Evolutionary conservation across 495 filamentous ascomycete species (phyloP), one percentile per base, ranked within the genome.

Genomic region (Glarea lozoyensis): DNA sequence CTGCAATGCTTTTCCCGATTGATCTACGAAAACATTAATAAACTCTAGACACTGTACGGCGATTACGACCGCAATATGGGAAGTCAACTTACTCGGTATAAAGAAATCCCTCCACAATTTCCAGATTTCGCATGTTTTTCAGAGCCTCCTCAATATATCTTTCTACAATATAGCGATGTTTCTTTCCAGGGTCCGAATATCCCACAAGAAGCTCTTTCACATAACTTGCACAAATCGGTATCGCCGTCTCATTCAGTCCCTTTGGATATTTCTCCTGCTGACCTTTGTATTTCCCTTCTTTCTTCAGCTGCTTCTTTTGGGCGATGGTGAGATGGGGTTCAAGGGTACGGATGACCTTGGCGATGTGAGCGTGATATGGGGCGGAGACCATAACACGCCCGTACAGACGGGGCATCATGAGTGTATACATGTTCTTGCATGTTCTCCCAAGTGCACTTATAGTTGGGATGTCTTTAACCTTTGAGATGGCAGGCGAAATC

Each of bases 271-370:
- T 9, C 16, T 35, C 32, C 13, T 35, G 32, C 16, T 35, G 32
- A 7, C 32, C 32, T 35, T 35, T 35, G 32, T 35, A 35, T 35
- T 35, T 35, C 7, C 32, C 32, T 35, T 35, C 32, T 15, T 35
- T 35, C 16, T 35, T 35, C 10, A 35, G 13, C 16, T 35, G 32
- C 32, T 35, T 35, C 32, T 35, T 35, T 35, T 35, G 32, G 10
- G 32, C 32, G 6, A 35, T 35, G 32, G 32, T 35, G 10, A 35
- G 16, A 15, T 12, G 32, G 10, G 32, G 32, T 35, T 35, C 32
- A 15, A 35, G 32, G 10, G 32, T 35, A 7, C 32, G 32, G 16
- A 35, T 35, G 16, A 35, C 10, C 32, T 35, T 35, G 6, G 32
- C 10, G 32, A 35, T 35, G 16, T 35, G 32, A 7, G 32, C 32